Base-by-base conservation (phyloP, 192 early-diverging fungal species). In the Umbelopsis isabellina region DNA sequence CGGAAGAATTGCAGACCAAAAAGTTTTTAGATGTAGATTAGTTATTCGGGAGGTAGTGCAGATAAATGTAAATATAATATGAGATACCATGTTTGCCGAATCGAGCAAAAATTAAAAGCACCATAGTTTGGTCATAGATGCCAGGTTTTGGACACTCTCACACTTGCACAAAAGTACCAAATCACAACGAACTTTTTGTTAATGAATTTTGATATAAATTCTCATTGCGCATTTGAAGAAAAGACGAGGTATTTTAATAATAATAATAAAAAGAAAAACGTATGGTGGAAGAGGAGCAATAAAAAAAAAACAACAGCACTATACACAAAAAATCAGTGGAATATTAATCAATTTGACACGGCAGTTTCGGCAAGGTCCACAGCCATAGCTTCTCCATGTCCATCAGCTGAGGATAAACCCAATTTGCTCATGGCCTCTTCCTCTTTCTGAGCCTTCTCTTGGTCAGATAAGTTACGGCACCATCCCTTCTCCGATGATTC, bases 1-100 rank as follows among this genome's bases (percentile, higher is more conserved):
- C 94, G 30, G 79, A 80, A 21, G 89, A 87, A 20, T 73, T 94
- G 15, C 83, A 85, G 41, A 72, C 68, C 22, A 77, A 80, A 35
- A 82, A 85, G 46, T 94, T 92, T 74, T 77, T 94, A 23, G 80
- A 84, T 46, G 69, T 50, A 4, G 55, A 61, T 35, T 61, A 30
- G 30, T 18, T 41, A 5, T 6, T 41, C 37, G 5, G 55, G 55
- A 58, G 3, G 10, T 16, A 1, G 15, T 25, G 10, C 12, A 27
- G 25, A 61, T 16, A 18, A 16, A 20, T 21, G 18, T 25, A 25
- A 35, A n/a, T 16, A 61, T 15, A 35, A 61, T 2, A 23, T 13
- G 16, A 49, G 12, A 49, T 16, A 49, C 15, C 12, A 16, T 49
- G 48, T 16, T 21, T 16, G 15, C 20, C 48, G 0, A 49, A 49